Percentiles rank a stretch among this genome's conserved stretches.
Conservation (phyloP, 306 rosid species). For the Trifolium fragiferum region DNA sequence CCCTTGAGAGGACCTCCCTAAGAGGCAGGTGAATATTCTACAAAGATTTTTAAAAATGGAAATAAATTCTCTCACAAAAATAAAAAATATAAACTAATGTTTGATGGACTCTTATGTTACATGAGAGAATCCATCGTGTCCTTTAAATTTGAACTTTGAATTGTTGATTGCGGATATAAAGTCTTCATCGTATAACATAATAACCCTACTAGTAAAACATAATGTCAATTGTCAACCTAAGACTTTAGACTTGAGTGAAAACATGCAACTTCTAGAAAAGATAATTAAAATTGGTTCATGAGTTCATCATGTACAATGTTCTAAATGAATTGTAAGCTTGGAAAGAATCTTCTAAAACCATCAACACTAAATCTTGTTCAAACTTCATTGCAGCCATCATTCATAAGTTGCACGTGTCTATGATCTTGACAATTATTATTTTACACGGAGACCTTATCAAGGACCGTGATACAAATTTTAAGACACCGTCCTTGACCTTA, state of each 20-base stretch:
- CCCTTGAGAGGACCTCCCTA: not conserved
- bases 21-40: not conserved
- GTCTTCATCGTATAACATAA: not conserved
- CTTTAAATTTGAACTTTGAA: not conserved
- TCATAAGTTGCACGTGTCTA: not conserved
- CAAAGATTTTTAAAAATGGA: not conserved
- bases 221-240: not conserved
- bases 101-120: too few species aligned
- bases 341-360: not conserved
- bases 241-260: not conserved
- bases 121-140: too few species aligned
- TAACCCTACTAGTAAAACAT: not conserved
- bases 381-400: not conserved
- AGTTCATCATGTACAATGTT: not conserved
- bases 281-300: not conserved
- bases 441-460: not conserved
- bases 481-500: not conserved
- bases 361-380: not conserved
- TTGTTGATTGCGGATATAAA: not conserved
- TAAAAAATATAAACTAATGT: too few species aligned
- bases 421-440: conserved; percentile 3
- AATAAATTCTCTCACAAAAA: too few species aligned
- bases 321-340: not conserved
- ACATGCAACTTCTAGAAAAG: not conserved
- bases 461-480: not conserved